Percentiles rank a stretch among this genome's conserved stretches.
Conservation (phyloP, 192 early-diverging fungal species). For the Geranomyces variabilis region DNA sequence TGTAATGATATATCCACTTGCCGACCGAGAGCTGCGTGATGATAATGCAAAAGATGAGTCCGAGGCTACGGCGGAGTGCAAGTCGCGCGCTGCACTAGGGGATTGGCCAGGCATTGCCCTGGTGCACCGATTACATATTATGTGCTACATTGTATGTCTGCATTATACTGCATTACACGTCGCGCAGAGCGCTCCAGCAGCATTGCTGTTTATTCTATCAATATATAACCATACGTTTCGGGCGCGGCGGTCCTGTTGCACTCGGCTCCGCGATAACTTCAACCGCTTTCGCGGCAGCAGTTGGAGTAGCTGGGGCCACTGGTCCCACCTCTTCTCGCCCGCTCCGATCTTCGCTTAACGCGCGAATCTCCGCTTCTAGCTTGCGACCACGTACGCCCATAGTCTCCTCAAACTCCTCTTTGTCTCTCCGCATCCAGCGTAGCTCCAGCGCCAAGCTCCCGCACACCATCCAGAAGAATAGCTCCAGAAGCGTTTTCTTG, state of each 20-base stretch:
- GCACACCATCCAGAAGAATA: conserved; percentile 36
- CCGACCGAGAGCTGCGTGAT: too few species aligned
- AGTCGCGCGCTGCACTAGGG: too few species aligned
- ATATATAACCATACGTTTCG: background rate
- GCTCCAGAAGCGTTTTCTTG: conserved; percentile 23
- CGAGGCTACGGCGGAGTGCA: too few species aligned
- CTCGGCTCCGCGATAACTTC: too few species aligned
- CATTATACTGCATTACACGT: too few species aligned
- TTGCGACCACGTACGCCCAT: conserved; percentile 26
- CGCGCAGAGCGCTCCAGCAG: background rate
- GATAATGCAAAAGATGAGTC: too few species aligned
- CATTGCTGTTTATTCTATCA: background rate
- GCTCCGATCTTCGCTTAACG: background rate
- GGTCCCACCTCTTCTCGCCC: background rate
- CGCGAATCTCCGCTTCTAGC: conserved; percentile 20
- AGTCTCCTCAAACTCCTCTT: conserved; percentile 31
- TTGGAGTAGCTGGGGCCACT: background rate
- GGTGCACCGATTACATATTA: too few species aligned
- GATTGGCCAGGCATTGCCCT: too few species aligned
- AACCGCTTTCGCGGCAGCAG: background rate
- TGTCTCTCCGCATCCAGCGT: conserved; percentile 27
- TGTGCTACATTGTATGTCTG: too few species aligned
- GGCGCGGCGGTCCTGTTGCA: too few species aligned
- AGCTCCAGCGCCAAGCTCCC: conserved; percentile 32
- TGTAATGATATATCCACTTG: too few species aligned